phyloP scores from a whole-genome alignment of 2,329 filamentous ascomycete species.

The Mariannaea elegans region DNA sequence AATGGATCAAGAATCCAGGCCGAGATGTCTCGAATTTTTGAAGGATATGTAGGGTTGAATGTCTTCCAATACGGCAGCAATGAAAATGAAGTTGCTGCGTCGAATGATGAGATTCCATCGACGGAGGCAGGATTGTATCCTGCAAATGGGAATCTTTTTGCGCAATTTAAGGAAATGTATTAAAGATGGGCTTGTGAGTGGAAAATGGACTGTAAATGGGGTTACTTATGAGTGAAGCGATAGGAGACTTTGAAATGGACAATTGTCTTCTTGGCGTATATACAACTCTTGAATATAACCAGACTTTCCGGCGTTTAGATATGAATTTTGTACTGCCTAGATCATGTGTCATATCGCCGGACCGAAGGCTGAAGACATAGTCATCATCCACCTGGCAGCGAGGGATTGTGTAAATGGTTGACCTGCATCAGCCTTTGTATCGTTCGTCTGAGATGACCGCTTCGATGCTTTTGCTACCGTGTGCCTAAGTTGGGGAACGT shows the following conservation, averaged over 20 bases:
- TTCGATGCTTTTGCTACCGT: neutral
- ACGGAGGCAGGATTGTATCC: slow-evolving; percentile 38
- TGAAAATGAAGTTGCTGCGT: slow-evolving; percentile 36
- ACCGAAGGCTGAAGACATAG: too few relatives aligned
- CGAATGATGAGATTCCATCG: slow-evolving; percentile 36
- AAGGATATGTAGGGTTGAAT: slow-evolving; percentile 49
- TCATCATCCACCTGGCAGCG: too few relatives aligned
- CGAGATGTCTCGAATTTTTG: slow-evolving; percentile 61
- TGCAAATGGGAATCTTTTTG: slow-evolving; percentile 23
- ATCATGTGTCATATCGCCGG: too few relatives aligned
- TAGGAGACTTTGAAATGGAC: neutral
- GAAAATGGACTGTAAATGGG: neutral
- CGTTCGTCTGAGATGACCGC: too few relatives aligned
- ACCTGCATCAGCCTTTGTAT: too few relatives aligned
- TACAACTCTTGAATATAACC: too few relatives aligned
- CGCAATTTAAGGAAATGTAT: slow-evolving; percentile 28
- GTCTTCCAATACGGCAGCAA: slow-evolving; percentile 44
- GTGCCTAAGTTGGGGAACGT: neutral
- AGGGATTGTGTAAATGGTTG: too few relatives aligned
- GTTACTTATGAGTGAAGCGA: neutral
- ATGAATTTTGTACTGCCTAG: too few relatives aligned
- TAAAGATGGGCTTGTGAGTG: slow-evolving; percentile 14
- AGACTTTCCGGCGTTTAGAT: too few relatives aligned
- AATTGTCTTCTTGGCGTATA: too few relatives aligned
- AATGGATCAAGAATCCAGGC: slow-evolving; percentile 62